Base-by-base conservation (phyloP, 345 rosid species). In the Gossypium anomalum region DNA sequence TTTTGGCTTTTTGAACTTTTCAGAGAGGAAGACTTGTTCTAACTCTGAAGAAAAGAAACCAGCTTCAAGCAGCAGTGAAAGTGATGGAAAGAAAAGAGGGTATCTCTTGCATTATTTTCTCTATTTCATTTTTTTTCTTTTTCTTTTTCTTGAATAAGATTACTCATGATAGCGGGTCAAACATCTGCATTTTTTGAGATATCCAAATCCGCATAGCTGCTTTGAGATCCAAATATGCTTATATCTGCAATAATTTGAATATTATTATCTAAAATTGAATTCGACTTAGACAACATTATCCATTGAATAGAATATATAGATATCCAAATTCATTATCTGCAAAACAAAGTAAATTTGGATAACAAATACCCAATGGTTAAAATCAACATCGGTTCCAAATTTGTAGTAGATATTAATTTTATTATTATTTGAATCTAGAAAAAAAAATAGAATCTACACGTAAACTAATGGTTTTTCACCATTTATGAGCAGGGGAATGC, bases 21-120 rank as follows among this genome's bases (percentile, higher is more conserved):
- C 70, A 90, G 92, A 86, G 73, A 89, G 85, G 83, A 86, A 85
- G 74, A 55, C 79, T 78, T 82, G 78, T 77, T 82, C 80, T 60
- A 75, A 79, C 80, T 82, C 86, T 34, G 94, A 89, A 80, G 98
- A 87, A 74, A 92, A 85, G 83, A 89, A 86, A 70, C 75, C 80
- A 52, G 59, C 80, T 75, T 80, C 83, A 71, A 80, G 83, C 75
- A 70, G 82, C 83, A 79, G 4, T 73, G 94, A 90, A 44, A 67
- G 77, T 58, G 90, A 89, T 68, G 88, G 82, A 74, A 78, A 65
- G 72, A 87, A 81, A 80, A 89, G 83, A 77, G 94, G 90, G 97
- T 90, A 7, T 75, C 68, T 75, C 45, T 23, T 75, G 34, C 9
- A 78, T 41, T 78, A 20, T 71, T 62, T 75, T 65, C 45, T 22